These are phyloP conservation scores for Diplodia mutila DNA, from an alignment of 2,329 filamentous ascomycete species.

Conservation along the genomic window DNA sequence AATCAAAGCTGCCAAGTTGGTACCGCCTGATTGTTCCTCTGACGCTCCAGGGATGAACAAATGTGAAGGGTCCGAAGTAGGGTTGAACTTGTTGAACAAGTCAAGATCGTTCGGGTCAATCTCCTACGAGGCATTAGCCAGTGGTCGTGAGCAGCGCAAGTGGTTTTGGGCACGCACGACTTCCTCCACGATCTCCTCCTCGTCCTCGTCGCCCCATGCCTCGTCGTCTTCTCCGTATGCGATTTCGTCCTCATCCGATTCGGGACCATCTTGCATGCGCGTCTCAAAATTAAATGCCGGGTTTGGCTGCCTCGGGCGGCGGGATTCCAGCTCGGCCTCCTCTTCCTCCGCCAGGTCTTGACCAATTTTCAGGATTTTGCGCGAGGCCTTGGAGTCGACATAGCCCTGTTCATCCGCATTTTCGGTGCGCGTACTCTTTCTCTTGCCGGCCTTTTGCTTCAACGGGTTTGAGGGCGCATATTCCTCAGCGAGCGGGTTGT, in stretches of 20 bases:
- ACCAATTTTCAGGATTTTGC: conserved; percentile 86
- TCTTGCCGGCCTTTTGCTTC: conserved; percentile 69
- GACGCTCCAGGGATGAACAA: conserved; percentile 57
- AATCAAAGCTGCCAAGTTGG: conserved; percentile 90
- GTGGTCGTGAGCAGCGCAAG: neutral
- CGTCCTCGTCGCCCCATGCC: conserved; percentile 74
- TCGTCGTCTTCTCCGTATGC: conserved; percentile 54
- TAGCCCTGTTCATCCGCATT: conserved; percentile 69
- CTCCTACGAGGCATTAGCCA: conserved; percentile 55
- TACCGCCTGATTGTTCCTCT: conserved; percentile 49
- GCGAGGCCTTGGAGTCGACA: conserved; percentile 85
- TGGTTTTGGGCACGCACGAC: neutral
- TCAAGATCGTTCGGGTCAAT: conserved; percentile 88
- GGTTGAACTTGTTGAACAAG: conserved; percentile 88
- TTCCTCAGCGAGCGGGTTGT: conserved; percentile 92
- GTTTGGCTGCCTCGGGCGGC: conserved; percentile 54
- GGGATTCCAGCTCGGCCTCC: conserved; percentile 53
- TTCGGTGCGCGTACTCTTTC: conserved; percentile 61
- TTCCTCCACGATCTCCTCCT: conserved; percentile 56
- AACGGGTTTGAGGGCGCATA: conserved; percentile 70
- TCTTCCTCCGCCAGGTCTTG: conserved; percentile 88
- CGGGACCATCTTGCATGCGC: conserved; percentile 62
- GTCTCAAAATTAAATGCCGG: conserved; percentile 79
- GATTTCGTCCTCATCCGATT: conserved; percentile 53
- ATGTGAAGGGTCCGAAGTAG: conserved; percentile 70